Evolutionary conservation across 2,329 filamentous ascomycete genomes (phyloP).

Genomic region (Trichoderma harzianum): DNA sequence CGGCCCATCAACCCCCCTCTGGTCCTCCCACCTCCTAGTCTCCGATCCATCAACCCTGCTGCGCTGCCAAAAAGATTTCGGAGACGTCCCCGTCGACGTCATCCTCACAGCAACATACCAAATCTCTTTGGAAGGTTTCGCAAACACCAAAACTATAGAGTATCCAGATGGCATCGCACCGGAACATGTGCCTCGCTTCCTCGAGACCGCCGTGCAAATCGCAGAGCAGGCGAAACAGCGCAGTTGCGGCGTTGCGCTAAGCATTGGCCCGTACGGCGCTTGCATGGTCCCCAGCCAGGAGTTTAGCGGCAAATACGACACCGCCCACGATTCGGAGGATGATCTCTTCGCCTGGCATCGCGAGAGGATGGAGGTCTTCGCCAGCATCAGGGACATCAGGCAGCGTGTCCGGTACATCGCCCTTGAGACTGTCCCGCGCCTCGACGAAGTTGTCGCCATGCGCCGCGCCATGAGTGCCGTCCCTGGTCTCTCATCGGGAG

Average conservation of each 20-base stretch:
- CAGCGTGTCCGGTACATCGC: constrained; percentile 53
- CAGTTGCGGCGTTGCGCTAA: constrained; percentile 48
- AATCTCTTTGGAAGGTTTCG: constrained; percentile 55
- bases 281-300: constrained; percentile 64
- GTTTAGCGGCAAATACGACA: constrained; percentile 60
- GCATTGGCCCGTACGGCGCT: constrained; percentile 64
- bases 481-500: constrained; percentile 23
- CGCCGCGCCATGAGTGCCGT: constrained; percentile 40
- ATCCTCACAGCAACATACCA: constrained; percentile 68
- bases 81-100: constrained; percentile 55
- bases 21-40: constrained; percentile 66
- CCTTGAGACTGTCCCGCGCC: constrained; percentile 63
- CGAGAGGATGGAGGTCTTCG: constrained; percentile 51
- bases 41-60: constrained; percentile 49
- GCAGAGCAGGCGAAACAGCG: constrained; percentile 34
- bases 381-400: constrained; percentile 35
- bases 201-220: constrained; percentile 45
- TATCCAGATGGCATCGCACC: constrained; percentile 43
- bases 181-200: constrained; percentile 38
- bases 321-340: constrained; percentile 40
- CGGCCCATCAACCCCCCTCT: constrained; percentile 53
- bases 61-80: constrained; percentile 56
- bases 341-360: constrained; percentile 55
- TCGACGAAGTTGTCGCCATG: constrained; percentile 59
- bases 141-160: constrained; percentile 41